Base-by-base conservation (phyloP, 129 eudicot species). In the sunflower (Helianthus annuus) region DNA sequence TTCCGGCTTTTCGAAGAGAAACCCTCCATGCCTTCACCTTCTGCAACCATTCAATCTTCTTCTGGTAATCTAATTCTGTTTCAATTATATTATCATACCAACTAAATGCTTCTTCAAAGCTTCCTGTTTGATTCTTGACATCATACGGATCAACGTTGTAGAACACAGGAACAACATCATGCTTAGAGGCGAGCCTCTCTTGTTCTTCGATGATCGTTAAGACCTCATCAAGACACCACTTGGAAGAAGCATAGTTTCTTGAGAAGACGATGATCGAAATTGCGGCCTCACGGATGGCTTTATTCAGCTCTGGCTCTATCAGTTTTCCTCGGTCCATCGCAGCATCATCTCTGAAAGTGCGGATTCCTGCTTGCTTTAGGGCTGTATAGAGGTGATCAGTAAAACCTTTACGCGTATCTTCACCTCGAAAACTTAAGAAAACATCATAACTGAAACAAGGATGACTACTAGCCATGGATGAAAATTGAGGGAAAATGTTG, bases 281-380 rank as follows among this genome's bases (percentile, higher is more conserved):
- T 13, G 17, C 19, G 0, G 66, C 34, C 17, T 34, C 45, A 5
- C 45, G 3, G 46, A 61, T 61, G 11, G 66, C 66, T 34, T 61
- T 34, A 12, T 32, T 61, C 8, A 32, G 17, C 66, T 61, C 66
- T 14, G 10, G 66, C 45, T 12, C 66, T 6, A 68, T 12, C 24
- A 68, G 59, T 68, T 52, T 48, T 52, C 72, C 72, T 68, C 72
- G 32, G 36, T 68, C 72, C 60, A 68, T 13, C 8, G 59, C 72
- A 49, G 51, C 72, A 49, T 68, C 61, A 2, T 68, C 72, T 10
- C 61, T 36, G 32, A 49, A 68, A 3, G 59, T 68, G 27, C 57
- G 22, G 58, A 67, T 67, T 27, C 59, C 72, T 3, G 42, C 45
- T 48, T 67, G 59, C 57, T 67, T 27, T n/a, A 48, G 24, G 45